A percentile compares a stretch with the other conserved stretches of the same genome.
These are phyloP conservation scores for Torulaspora delbrueckii DNA, from an alignment of 805 yeast genomes.

Conservation along the genomic window DNA sequence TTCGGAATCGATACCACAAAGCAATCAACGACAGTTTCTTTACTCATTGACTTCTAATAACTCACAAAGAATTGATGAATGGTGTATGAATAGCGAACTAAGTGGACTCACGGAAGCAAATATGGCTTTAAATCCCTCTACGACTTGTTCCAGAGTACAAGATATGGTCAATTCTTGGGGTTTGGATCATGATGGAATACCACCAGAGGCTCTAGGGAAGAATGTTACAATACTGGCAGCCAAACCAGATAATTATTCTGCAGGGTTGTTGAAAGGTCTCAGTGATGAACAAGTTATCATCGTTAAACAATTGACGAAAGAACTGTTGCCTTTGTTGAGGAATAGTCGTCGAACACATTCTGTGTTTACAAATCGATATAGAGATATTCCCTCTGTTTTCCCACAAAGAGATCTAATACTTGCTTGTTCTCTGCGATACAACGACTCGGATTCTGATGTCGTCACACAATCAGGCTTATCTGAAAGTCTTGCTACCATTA, in stretches of 20 bases:
- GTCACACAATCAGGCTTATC: not conserved
- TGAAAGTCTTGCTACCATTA: conserved; percentile 8
- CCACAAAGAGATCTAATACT: conserved; percentile 13
- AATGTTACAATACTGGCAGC: not conserved
- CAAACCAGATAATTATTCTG: conserved; percentile 12
- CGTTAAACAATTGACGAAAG: conserved; percentile 15
- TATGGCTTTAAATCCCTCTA: not conserved
- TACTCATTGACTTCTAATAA: conserved; percentile 11
- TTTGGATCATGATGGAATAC: conserved; percentile 25
- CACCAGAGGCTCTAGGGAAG: conserved; percentile 1
- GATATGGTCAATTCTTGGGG: conserved; percentile 36
- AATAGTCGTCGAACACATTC: conserved; percentile 11
- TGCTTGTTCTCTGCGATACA: conserved; percentile 13
- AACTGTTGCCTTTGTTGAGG: conserved; percentile 18
- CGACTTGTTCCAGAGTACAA: conserved; percentile 10
- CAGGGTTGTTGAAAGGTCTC: conserved; percentile 8
- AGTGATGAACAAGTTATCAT: conserved; percentile 12
- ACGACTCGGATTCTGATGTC: conserved; percentile 4
- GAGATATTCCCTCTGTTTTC: conserved; percentile 20
- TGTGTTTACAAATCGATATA: conserved; percentile 9
- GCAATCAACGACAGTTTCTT: not conserved
- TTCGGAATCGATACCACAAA: not conserved
- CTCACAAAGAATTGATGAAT: conserved; percentile 24
- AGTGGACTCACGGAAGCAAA: conserved; percentile 1
- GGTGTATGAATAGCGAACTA: conserved; percentile 21